Evolutionary conservation across 2,329 filamentous ascomycete genomes (phyloP), one percentile per base, ranked within the genome.

Genomic region (Apiospora koreana): DNA sequence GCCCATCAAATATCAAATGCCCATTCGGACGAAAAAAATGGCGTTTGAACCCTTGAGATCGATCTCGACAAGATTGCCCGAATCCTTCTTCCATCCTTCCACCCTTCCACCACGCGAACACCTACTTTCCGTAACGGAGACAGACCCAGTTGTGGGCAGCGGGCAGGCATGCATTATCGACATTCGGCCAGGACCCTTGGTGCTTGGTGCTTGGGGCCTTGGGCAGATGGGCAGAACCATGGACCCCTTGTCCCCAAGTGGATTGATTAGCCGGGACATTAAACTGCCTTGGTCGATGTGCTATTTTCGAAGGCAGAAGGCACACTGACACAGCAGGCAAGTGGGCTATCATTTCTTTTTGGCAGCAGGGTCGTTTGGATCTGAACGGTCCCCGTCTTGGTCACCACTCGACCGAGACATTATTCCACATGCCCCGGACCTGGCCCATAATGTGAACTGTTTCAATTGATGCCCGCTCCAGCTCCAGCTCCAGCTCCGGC

Each of bases 351-450:
- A 62, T 62, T 62, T 62, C 54, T 62, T 62, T 62, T 62, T 38
- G 54, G 54, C 54, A n/a, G 35, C 54, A 62, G 54, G 50, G 54
- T 62, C 54, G 54, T 62, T 35, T 38, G 38, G 54, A 35, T 62
- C 54, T 38, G 54, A 62, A 62, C 54, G 54, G 31, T 35, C 28
- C 50, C 54, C 54, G 54, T 62, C 54, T 62, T 35, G 54, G 31
- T 62, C 54, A 62, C 54, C 54, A 62, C 54, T 62, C 21, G 31
- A 62, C 18, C 54, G 21, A 62, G 54, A 62, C 54, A 62, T 62
- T 62, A n/a, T 62, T 38, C 54, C 54, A 62, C 54, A 62, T 62
- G 54, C 54, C 54, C 54, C 54, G 54, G 54, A 62, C 54, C 54
- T 62, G 54, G 54, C 54, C 31, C 54, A 62, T 35, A 21, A 35